Percentiles rank a stretch among this genome's conserved stretches.
Evolutionary conservation across 805 yeast species (phyloP).

Genomic region (Pichia manshurica): DNA sequence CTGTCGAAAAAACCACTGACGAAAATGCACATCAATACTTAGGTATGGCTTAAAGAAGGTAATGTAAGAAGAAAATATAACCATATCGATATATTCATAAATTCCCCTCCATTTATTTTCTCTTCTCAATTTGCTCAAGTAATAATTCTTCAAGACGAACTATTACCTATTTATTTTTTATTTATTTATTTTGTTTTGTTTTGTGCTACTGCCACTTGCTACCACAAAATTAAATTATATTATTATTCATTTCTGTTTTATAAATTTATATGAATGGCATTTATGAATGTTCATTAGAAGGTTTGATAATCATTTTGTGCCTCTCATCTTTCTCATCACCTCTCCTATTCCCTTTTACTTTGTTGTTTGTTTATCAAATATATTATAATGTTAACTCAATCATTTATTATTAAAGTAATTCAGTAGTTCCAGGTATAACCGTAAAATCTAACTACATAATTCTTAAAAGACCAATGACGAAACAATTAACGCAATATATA

Average conservation of each 20-base stretch:
- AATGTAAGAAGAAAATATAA: neutral
- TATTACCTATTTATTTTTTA: slow-evolving; percentile 3
- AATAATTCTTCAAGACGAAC: neutral
- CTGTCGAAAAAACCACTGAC: slow-evolving; percentile 54
- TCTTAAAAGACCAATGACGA: too few relatives aligned
- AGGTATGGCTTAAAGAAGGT: slow-evolving; percentile 26
- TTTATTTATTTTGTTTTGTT: neutral
- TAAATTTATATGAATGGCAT: slow-evolving; percentile 3
- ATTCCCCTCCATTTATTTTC: neutral
- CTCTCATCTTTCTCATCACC: neutral
- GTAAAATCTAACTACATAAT: too few relatives aligned
- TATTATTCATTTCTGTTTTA: slow-evolving; percentile 15
- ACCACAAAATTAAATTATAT: slow-evolving; percentile 6
- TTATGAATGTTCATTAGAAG: slow-evolving; percentile 7
- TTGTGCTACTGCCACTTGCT: neutral
- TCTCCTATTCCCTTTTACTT: neutral
- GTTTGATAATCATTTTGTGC: neutral
- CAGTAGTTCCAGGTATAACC: too few relatives aligned
- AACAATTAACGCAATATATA: too few relatives aligned
- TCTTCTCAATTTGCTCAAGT: neutral
- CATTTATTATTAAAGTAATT: slow-evolving; percentile 3
- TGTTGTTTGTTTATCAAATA: slow-evolving; percentile 2
- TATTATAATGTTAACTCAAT: slow-evolving; percentile 1
- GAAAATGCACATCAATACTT: slow-evolving; percentile 33
- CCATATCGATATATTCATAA: neutral